phyloP scores from a whole-genome alignment of 1,139 yeast species.

The Groenewaldozyma auringiensis region DNA sequence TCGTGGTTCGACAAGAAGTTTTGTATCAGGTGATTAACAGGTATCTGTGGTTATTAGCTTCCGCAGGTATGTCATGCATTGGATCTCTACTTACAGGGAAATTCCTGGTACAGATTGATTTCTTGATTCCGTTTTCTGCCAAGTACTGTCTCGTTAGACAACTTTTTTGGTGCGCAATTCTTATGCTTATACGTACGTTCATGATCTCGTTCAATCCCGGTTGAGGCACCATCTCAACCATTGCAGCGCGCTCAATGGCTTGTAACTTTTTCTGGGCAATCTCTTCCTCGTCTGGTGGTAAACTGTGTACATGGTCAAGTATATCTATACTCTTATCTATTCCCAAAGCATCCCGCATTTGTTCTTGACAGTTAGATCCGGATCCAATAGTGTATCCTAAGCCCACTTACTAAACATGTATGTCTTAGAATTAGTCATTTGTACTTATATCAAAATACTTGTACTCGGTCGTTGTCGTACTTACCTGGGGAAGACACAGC shows the following conservation, averaged over 20 bases:
- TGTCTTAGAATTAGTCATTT: conserved; percentile 26
- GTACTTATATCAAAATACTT: neutral
- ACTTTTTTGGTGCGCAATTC: neutral
- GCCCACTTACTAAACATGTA: conserved; percentile 48
- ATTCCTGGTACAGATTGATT: conserved; percentile 56
- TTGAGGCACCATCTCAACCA: conserved; percentile 52
- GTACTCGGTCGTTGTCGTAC: too few relatives aligned
- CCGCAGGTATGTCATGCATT: too few relatives aligned
- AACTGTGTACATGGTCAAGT: conserved; percentile 39
- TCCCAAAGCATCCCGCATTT: conserved; percentile 52
- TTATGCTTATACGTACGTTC: conserved; percentile 18
- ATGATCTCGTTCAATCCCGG: conserved; percentile 33
- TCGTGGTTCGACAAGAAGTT: conserved; percentile 37
- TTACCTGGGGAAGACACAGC: conserved; percentile 50
- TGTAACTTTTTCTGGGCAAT: conserved; percentile 42
- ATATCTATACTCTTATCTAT: conserved; percentile 44
- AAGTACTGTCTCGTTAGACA: conserved; percentile 26
- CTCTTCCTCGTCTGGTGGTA: conserved; percentile 35
- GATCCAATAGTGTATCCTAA: neutral
- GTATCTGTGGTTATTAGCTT: too few relatives aligned
- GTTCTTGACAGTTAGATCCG: conserved; percentile 26
- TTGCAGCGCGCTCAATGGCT: conserved; percentile 47
- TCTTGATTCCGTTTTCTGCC: conserved; percentile 32
- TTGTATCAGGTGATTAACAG: conserved; percentile 43
- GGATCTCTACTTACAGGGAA: conserved; percentile 28